Conservation (phyloP, 176 grass and related monocot genomes). For the Urochloa ruziziensis region DNA sequence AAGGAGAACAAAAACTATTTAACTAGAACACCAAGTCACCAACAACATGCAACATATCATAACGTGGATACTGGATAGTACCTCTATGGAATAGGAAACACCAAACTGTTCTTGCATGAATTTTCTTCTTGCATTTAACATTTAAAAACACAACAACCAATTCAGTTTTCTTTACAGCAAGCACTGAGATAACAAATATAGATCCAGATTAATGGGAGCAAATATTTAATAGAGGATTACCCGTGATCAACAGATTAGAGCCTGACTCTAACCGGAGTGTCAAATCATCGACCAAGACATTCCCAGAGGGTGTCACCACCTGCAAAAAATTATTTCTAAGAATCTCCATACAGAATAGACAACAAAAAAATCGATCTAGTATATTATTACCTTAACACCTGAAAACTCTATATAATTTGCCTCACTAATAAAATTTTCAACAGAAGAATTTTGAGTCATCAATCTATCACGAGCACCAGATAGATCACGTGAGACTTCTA, state of each 20-base stretch:
- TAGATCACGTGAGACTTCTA: conserved; percentile 80
- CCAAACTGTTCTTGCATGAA: not conserved
- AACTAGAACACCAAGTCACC: not conserved
- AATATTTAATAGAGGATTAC: conserved; percentile 48
- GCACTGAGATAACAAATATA: not conserved
- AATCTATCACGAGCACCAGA: conserved; percentile 50
- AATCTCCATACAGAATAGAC: conserved; percentile 5
- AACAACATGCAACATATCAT: not conserved
- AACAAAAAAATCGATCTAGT: not conserved
- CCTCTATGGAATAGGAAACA: not conserved
- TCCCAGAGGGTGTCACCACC: conserved; percentile 94
- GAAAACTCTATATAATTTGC: conserved; percentile 97
- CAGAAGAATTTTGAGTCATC: conserved; percentile 41
- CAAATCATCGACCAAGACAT: conserved; percentile 88
- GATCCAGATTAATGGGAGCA: not conserved
- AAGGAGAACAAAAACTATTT: not conserved
- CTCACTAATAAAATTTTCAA: conserved; percentile 78
- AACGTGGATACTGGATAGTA: not conserved
- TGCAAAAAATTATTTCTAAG: conserved; percentile 47
- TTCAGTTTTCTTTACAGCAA: conserved; percentile 2
- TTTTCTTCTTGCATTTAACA: conserved; percentile 2
- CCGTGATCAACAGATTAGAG: conserved; percentile 98
- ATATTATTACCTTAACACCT: conserved; percentile 75
- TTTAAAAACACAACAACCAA: not conserved
- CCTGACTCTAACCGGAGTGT: conserved; percentile 79